phyloP scores from a whole-genome alignment of 306 rosid species.

The Alnus rubra region DNA sequence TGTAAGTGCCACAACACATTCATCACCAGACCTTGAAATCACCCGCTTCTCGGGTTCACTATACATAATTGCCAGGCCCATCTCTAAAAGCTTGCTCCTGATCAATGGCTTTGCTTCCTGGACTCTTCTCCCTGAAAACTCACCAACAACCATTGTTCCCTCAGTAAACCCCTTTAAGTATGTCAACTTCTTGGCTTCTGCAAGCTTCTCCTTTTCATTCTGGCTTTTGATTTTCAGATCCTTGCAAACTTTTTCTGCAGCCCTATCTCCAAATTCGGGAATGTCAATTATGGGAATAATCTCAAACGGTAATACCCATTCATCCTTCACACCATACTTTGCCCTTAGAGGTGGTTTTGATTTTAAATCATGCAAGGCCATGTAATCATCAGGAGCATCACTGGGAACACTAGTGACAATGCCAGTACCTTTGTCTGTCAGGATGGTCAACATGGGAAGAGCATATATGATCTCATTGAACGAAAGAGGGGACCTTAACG shows the following conservation, averaged over 20 bases:
- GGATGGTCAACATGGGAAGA: constrained; percentile 91
- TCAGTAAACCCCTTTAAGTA: constrained; percentile 93
- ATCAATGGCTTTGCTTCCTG: constrained; percentile 86
- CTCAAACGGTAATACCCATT: constrained; percentile 85
- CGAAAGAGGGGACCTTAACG: constrained; percentile 78
- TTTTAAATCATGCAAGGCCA: constrained; percentile 88
- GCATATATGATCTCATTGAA: constrained; percentile 76
- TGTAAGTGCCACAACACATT: constrained; percentile 91
- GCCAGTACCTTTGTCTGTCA: constrained; percentile 95
- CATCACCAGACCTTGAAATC: constrained; percentile 87
- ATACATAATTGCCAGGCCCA: constrained; percentile 70
- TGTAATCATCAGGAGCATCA: constrained; percentile 96
- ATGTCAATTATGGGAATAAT: constrained; percentile 79
- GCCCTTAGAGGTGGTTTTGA: constrained; percentile 73
- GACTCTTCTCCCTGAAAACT: constrained; percentile 65
- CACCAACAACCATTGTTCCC: constrained; percentile 82
- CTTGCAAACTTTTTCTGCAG: constrained; percentile 81
- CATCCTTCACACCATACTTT: constrained; percentile 83
- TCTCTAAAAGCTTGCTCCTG: constrained; percentile 72
- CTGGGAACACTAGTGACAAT: constrained; percentile 95
- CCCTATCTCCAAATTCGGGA: constrained; percentile 74
- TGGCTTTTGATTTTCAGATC: constrained; percentile 85
- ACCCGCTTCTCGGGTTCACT: constrained; percentile 94
- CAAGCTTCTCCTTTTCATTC: constrained; percentile 93
- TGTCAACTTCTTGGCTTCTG: constrained; percentile 89